A percentile compares a stretch with the other conserved stretches of the same genome.
Conservation (phyloP, 2,329 filamentous ascomycete species). For the Grosmannia clavigera region DNA sequence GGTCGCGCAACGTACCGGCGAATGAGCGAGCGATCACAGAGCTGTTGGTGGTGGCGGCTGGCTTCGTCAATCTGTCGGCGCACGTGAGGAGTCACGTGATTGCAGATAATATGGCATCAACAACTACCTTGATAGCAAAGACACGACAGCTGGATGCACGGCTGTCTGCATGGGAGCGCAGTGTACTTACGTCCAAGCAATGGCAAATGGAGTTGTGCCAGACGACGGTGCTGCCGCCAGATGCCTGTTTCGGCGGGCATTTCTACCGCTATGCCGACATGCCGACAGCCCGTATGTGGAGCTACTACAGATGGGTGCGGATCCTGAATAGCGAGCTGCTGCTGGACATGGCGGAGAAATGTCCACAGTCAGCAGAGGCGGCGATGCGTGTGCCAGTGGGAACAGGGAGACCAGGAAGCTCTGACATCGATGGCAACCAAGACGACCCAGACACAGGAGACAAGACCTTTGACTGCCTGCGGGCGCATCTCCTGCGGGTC, state of each 20-base stretch:
- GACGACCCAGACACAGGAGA: background rate
- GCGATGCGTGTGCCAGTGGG: background rate
- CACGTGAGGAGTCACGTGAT: conserved; percentile 21
- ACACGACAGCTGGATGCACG: conserved; percentile 27
- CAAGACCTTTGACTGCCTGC: background rate
- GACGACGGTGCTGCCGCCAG: conserved; percentile 21
- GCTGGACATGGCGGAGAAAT: conserved; percentile 24
- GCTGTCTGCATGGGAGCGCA: conserved; percentile 27
- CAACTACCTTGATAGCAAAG: conserved; percentile 23
- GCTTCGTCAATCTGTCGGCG: conserved; percentile 27
- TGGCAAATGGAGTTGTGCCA: conserved; percentile 25
- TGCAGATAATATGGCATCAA: conserved; percentile 24
- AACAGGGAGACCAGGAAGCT: background rate
- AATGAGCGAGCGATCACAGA: conserved; percentile 28
- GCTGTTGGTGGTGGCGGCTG: conserved; percentile 27
- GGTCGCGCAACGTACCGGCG: conserved; percentile 18
- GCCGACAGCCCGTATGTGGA: conserved; percentile 43
- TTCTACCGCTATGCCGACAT: conserved; percentile 45
- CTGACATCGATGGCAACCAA: background rate
- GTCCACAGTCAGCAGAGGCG: conserved; percentile 17
- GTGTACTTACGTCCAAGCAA: conserved; percentile 15
- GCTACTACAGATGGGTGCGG: conserved; percentile 46
- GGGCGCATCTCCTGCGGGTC: conserved; percentile 13
- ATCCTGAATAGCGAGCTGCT: conserved; percentile 40
- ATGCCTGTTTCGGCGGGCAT: conserved; percentile 35